phyloP scores from a whole-genome alignment of 257 asterid species.

The Nicotiana attenuata region DNA sequence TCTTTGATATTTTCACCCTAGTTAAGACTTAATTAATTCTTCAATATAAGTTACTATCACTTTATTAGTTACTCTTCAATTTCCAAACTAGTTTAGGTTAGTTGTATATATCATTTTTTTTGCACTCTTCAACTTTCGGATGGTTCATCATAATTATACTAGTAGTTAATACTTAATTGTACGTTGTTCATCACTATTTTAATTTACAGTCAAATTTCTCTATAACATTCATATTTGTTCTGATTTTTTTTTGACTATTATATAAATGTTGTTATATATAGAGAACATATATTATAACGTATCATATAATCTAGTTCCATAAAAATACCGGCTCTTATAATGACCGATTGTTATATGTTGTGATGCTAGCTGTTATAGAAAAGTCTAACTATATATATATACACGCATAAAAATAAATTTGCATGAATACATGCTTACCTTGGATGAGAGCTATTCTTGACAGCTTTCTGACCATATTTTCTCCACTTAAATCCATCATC shows the following conservation, averaged over 20 bases:
- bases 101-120: neutral
- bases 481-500: slow-evolving; percentile 96
- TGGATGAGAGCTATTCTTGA: slow-evolving; percentile 71
- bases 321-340: too few relatives aligned
- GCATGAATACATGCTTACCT: slow-evolving; percentile 36
- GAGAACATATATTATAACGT: too few relatives aligned
- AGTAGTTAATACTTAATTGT: too few relatives aligned
- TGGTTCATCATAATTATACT: neutral
- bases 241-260: fast-evolving
- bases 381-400: too few relatives aligned
- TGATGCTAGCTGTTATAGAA: too few relatives aligned
- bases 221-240: too few relatives aligned
- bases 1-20: neutral
- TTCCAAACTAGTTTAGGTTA: neutral
- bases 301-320: too few relatives aligned
- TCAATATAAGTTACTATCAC: neutral
- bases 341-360: too few relatives aligned
- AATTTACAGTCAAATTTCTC: too few relatives aligned
- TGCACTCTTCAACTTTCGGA: neutral
- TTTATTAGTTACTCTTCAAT: neutral
- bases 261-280: too few relatives aligned
- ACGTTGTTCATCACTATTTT: neutral
- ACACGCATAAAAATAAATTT: too few relatives aligned
- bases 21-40: neutral
- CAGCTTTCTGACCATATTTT: slow-evolving; percentile 92